Evolutionary conservation across 768 basidiomycete species (phyloP).

Genomic region (Rhizopogon salebrosus): DNA sequence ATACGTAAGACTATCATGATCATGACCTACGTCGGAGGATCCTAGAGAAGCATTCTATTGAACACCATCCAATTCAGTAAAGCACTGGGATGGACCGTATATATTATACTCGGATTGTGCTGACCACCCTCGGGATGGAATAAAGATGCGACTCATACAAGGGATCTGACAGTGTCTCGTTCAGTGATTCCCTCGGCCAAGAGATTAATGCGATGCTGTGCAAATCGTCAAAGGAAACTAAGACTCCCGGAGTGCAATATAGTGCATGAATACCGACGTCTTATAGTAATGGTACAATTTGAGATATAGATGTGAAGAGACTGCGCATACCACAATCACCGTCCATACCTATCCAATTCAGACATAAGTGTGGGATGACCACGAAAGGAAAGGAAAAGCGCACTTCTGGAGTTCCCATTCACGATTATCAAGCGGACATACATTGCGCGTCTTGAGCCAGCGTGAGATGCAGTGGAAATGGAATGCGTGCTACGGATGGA

Average conservation of each 20-base stretch:
- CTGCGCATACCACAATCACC: not conserved
- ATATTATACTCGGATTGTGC: too few relatives aligned
- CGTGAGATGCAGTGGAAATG: slow-evolving; percentile 99
- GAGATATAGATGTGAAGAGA: not conserved
- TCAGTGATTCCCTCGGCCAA: not conserved
- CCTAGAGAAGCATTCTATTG: too few relatives aligned
- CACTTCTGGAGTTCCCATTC: slow-evolving; percentile 98
- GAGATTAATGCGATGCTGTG: too few relatives aligned
- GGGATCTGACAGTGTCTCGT: too few relatives aligned
- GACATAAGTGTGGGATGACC: not conserved
- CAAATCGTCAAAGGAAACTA: not conserved
- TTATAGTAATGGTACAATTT: not conserved
- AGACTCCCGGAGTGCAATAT: not conserved
- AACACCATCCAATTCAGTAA: too few relatives aligned
- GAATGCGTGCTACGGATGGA: slow-evolving; percentile 77
- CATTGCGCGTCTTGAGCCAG: slow-evolving; percentile 97
- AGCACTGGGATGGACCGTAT: too few relatives aligned
- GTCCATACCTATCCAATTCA: not conserved
- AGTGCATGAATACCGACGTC: not conserved
- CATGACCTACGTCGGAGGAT: too few relatives aligned
- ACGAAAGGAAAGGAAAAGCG: slow-evolving; percentile 21
- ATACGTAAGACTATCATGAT: too few relatives aligned
- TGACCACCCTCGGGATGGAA: too few relatives aligned
- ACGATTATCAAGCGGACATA: slow-evolving; percentile 91
- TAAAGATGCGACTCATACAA: too few relatives aligned